phyloP scores from a whole-genome alignment of 139 green algal genomes.

The Chlamydomonas schloesseri region DNA sequence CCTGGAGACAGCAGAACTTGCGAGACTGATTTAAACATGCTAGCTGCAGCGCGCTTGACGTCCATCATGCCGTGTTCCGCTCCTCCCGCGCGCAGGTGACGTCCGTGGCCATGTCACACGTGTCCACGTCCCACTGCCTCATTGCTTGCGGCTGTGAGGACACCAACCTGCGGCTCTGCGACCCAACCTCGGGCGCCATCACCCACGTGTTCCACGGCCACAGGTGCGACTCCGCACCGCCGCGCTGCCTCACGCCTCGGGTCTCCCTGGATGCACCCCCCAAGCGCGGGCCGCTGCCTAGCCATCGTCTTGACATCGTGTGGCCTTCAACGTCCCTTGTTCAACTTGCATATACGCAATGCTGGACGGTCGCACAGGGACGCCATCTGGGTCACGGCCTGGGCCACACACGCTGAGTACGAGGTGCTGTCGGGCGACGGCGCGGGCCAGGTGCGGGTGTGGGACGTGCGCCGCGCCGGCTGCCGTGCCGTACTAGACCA shows the following conservation, averaged over 20 bases:
- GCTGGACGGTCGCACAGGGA: slow-evolving; percentile 54
- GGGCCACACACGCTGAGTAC: slow-evolving; percentile 76
- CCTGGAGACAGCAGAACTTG: no score
- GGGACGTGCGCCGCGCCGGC: slow-evolving; percentile 82
- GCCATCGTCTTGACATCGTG: no score
- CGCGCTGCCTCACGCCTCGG: no score
- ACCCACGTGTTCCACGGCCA: slow-evolving; percentile 86
- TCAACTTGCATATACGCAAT: no score
- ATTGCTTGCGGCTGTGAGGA: slow-evolving; percentile 70
- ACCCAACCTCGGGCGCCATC: slow-evolving; percentile 76
- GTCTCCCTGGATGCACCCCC: background rate
- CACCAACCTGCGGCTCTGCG: slow-evolving; percentile 75
- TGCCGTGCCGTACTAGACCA: slow-evolving; percentile 73
- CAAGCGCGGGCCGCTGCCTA: no score
- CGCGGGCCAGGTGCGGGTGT: slow-evolving; percentile 77
- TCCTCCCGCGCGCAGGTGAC: slow-evolving; percentile 50
- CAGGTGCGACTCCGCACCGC: slow-evolving; percentile 40
- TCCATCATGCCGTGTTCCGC: no score
- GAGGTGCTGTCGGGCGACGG: slow-evolving; percentile 78
- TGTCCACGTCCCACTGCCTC: slow-evolving; percentile 73
- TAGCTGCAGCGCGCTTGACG: no score
- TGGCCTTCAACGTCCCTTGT: no score
- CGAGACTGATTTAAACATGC: no score
- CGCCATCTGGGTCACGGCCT: slow-evolving; percentile 74
- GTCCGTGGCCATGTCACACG: slow-evolving; percentile 76